A percentile compares a stretch with the other conserved stretches of the same genome.
These are phyloP conservation scores for Ustilago curta DNA, from an alignment of 1,284 basidiomycete species.

Conservation along the genomic window DNA sequence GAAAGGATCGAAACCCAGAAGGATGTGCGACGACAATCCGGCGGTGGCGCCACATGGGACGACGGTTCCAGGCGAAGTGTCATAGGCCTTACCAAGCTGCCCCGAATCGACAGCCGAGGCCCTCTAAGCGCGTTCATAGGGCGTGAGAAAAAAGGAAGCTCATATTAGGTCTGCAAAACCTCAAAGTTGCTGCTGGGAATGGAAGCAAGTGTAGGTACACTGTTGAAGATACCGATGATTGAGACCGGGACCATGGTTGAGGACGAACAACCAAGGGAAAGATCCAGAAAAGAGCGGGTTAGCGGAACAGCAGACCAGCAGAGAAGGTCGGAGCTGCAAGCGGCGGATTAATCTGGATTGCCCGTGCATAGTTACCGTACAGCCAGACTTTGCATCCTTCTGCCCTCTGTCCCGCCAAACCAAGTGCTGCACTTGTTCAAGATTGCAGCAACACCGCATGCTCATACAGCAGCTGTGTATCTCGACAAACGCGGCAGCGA, in stretches of 20 bases:
- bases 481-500: no score
- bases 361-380: constrained; percentile 12
- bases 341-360: constrained; percentile 40
- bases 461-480: no score
- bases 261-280: background rate
- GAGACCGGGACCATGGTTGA: background rate
- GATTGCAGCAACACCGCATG: no score
- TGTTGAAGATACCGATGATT: no score
- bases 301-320: background rate
- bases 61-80: constrained; percentile 16
- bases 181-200: background rate
- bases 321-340: constrained; percentile 24
- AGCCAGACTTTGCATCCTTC: no score
- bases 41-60: constrained; percentile 15
- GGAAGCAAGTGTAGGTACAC: background rate
- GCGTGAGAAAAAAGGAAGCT: background rate
- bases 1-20: background rate
- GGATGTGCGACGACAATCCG: background rate
- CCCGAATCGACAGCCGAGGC: constrained; percentile 8
- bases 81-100: constrained; percentile 33
- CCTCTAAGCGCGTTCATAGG: background rate
- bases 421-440: background rate
- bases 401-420: background rate
- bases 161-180: no score
- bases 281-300: background rate